phyloP scores from a whole-genome alignment of 768 basidiomycete genomes.

The Hemileccinum rubropunctum region DNA sequence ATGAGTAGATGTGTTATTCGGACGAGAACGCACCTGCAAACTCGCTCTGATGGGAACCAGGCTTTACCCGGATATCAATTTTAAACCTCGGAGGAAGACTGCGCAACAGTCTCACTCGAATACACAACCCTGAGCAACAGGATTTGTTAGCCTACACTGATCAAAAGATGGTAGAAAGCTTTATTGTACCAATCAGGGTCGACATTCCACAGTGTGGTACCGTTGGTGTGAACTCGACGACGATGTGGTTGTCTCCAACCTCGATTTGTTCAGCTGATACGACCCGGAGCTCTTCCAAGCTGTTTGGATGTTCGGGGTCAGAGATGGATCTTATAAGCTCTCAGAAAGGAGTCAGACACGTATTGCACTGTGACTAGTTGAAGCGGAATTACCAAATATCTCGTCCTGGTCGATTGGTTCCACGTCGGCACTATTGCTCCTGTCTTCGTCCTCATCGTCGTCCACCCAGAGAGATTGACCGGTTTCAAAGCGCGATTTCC shows the following conservation, averaged over 20 bases:
- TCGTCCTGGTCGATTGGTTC: constrained; percentile 88
- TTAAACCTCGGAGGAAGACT: constrained; percentile 92
- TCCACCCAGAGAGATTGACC: constrained; percentile 63
- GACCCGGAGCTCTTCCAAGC: constrained; percentile 91
- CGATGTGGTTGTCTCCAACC: constrained; percentile 59
- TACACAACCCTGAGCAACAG: constrained; percentile 64
- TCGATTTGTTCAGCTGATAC: constrained; percentile 87
- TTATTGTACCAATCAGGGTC: constrained; percentile 78
- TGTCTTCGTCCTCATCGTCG: constrained; percentile 40
- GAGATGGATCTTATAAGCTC: constrained; percentile 90
- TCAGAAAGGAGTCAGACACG: constrained; percentile 30
- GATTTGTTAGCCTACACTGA: not conserved
- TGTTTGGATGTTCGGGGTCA: constrained; percentile 94
- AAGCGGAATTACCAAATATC: constrained; percentile 67
- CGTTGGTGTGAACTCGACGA: constrained; percentile 94
- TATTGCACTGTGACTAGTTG: not conserved
- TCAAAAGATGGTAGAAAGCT: not conserved
- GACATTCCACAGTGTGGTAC: constrained; percentile 98
- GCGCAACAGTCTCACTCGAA: constrained; percentile 86
- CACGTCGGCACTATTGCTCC: constrained; percentile 38
- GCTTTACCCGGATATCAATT: constrained; percentile 88
- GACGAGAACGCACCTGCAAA: constrained; percentile 59
- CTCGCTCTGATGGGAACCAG: constrained; percentile 96
- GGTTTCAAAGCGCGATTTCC: constrained; percentile 39
- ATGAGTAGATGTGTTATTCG: not conserved